These are phyloP conservation scores for Salix caprea DNA, from an alignment of 345 rosid species.

Conservation along the genomic window DNA sequence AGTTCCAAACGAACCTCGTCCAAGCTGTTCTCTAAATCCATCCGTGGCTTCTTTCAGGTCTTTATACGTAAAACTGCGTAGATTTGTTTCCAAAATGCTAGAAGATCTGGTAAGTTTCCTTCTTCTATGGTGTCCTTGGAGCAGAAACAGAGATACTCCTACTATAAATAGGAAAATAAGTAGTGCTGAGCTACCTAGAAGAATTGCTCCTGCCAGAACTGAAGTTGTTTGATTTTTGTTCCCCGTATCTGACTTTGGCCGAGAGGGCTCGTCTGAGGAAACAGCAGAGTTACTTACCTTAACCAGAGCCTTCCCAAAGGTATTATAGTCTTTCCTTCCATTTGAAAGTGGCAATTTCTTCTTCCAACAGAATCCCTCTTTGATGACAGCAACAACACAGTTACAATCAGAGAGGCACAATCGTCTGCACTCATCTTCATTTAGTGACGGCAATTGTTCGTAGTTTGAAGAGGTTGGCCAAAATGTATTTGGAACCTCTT, in stretches of 20 bases:
- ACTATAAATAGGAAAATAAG: background rate
- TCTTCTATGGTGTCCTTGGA: background rate
- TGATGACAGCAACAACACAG: constrained; percentile 16
- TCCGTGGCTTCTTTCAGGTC: constrained; percentile 5
- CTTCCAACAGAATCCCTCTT: constrained; percentile 5
- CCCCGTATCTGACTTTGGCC: background rate
- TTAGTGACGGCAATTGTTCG: constrained; percentile 1
- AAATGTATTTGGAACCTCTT: background rate
- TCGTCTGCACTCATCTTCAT: constrained; percentile 14
- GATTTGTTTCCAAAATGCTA: background rate
- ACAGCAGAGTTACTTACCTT: constrained; percentile 15
- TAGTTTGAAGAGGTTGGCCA: constrained; percentile 12
- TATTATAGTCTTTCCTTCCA: background rate
- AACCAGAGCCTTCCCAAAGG: background rate
- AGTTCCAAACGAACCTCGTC: constrained; percentile 14
- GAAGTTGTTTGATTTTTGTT: background rate
- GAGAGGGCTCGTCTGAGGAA: background rate
- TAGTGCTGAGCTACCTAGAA: constrained; percentile 15
- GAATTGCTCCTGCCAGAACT: constrained; percentile 4
- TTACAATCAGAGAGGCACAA: constrained; percentile 20
- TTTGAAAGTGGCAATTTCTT: constrained; percentile 23
- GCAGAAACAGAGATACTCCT: background rate
- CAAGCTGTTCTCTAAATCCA: constrained; percentile 13
- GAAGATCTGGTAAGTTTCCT: background rate
- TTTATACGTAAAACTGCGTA: constrained; percentile 1